Base-by-base conservation (phyloP, 1,284 basidiomycete genomes). In the Rhodotorula sp. region DNA sequence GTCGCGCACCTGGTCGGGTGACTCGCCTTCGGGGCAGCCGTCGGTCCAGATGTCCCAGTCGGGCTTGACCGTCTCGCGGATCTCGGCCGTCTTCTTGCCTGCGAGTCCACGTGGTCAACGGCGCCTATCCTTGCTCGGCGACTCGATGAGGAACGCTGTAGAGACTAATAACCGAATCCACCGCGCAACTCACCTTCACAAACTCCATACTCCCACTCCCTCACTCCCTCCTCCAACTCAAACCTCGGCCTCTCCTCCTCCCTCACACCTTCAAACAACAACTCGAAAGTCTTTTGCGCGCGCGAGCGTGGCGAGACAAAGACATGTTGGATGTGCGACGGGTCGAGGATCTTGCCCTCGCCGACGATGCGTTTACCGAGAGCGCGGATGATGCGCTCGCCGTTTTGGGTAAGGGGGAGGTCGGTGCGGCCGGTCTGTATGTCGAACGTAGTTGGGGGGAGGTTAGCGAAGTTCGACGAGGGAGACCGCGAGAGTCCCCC, bases 141-240 rank as follows among this genome's bases (percentile, higher is more conserved):
- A n/a, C n/a, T n/a, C n/a, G n/a, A n/a, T n/a, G n/a, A n/a, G n/a
- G n/a, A n/a, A n/a, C n/a, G n/a, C n/a, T n/a, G n/a, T n/a, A n/a
- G n/a, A n/a, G n/a, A n/a, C n/a, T n/a, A n/a, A n/a, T n/a, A n/a
- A n/a, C n/a, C n/a, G n/a, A n/a, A n/a, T n/a, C n/a, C n/a, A n/a
- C n/a, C n/a, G n/a, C n/a, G n/a, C n/a, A n/a, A 53, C 54, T 92
- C 85, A 19, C 93, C 93, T 79, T 96, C 93, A 77, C 92, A 95
- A 17, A 90, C 86, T 34, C 93, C 92, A 79, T 94, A 94, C 77
- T 94, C 89, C 91, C 92, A 94, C 80, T 94, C 83, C n/a, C 77
- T 78, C 54, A 86, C 86, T 34, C 86, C 84, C 74, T 91, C 89
- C 0, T 88, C 87, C 55, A 87, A 79, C 34, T 84, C 78, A 76